A percentile compares a stretch with the other conserved stretches of the same genome.
phyloP scores from a whole-genome alignment of 805 yeast species.

The Helenozyma baotianmanensis region DNA sequence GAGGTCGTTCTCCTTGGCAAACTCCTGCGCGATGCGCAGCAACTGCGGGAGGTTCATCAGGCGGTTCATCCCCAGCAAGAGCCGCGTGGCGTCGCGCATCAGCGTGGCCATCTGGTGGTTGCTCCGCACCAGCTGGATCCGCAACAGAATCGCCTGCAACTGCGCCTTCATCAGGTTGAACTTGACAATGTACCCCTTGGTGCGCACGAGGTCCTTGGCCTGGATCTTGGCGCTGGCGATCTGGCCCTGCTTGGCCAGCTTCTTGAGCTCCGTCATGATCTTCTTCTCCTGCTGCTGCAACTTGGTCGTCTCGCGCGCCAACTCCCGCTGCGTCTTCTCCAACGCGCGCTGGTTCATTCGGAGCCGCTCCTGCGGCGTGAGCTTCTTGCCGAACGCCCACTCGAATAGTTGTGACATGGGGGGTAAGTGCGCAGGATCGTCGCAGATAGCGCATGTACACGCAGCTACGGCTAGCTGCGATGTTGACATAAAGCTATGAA shows the following conservation, averaged over 20 bases:
- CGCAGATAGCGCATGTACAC: too few relatives aligned
- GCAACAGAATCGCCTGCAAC: constrained; percentile 85
- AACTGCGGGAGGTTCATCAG: constrained; percentile 88
- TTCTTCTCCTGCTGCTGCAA: constrained; percentile 91
- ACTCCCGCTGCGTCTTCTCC: constrained; percentile 90
- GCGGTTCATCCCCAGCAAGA: constrained; percentile 82
- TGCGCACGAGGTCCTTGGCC: constrained; percentile 91
- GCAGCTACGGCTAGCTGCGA: too few relatives aligned
- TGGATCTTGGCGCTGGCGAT: constrained; percentile 86
- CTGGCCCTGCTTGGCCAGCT: constrained; percentile 87
- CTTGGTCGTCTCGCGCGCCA: constrained; percentile 81
- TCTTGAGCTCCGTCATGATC: constrained; percentile 78
- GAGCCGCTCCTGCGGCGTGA: constrained; percentile 92
- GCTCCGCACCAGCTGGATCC: constrained; percentile 89
- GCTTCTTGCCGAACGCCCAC: constrained; percentile 92
- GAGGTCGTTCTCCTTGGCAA: constrained; percentile 87
- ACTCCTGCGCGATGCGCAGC: constrained; percentile 88
- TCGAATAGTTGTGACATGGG: constrained; percentile 46
- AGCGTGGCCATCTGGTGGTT: constrained; percentile 94
- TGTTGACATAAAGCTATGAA: too few relatives aligned
- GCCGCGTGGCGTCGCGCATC: constrained; percentile 88
- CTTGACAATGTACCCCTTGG: constrained; percentile 76
- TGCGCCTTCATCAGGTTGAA: constrained; percentile 94
- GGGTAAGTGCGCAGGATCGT: too few relatives aligned
- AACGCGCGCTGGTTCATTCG: constrained; percentile 93